Conservation (phyloP, 2,329 filamentous ascomycete genomes). For the Pseudopyricularia cyperi region DNA sequence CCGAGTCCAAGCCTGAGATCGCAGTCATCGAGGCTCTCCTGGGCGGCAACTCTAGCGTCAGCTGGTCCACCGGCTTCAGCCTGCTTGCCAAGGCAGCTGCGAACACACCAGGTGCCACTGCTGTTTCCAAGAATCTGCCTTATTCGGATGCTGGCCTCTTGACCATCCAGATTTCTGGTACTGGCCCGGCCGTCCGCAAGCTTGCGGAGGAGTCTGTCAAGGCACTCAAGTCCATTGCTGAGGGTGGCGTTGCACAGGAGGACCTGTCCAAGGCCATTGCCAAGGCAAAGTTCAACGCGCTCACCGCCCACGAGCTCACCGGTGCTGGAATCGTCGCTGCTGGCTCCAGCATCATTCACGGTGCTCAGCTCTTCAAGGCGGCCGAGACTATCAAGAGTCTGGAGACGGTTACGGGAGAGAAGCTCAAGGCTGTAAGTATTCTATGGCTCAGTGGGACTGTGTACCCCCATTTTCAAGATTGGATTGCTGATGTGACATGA, state of each 20-base stretch:
- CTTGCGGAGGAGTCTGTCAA: conserved; percentile 68
- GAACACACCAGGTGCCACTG: conserved; percentile 49
- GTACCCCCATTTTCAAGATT: not conserved
- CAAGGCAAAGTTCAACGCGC: conserved; percentile 81
- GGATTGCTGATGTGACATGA: not conserved
- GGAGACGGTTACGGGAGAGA: conserved; percentile 68
- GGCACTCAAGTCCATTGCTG: conserved; percentile 67
- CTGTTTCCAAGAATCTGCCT: conserved; percentile 63
- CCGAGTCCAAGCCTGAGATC: conserved; percentile 77
- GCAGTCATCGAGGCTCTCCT: conserved; percentile 79
- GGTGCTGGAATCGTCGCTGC: conserved; percentile 69
- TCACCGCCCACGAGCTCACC: conserved; percentile 70
- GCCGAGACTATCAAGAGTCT: conserved; percentile 66
- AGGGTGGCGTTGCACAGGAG: conserved; percentile 66
- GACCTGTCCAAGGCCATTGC: conserved; percentile 85
- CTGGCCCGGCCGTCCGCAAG: conserved; percentile 57
- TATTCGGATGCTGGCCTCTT: conserved; percentile 95
- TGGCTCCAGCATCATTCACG: conserved; percentile 71
- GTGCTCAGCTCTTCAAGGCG: conserved; percentile 72
- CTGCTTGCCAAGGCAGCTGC: conserved; percentile 69
- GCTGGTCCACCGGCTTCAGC: conserved; percentile 91
- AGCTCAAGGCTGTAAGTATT: conserved; percentile 66
- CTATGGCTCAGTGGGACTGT: not conserved
- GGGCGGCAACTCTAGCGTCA: conserved; percentile 81
- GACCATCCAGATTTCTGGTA: conserved; percentile 66